Evolutionary conservation across 1,284 basidiomycete genomes (phyloP).

Genomic region (Malassezia globosa): DNA sequence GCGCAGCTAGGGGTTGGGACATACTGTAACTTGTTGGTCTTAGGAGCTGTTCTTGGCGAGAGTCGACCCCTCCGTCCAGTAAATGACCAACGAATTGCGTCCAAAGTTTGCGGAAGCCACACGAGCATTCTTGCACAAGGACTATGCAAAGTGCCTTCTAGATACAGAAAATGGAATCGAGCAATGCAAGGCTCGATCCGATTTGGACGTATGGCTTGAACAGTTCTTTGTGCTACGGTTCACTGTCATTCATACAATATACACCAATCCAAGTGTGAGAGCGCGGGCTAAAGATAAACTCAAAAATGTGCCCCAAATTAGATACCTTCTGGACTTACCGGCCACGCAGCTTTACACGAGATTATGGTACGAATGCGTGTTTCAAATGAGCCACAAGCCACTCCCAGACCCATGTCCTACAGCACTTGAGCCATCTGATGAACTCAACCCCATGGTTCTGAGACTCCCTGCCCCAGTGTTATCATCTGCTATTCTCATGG

Average conservation of each 20-base stretch:
- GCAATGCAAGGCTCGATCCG: not conserved
- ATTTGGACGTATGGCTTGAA: slow-evolving; percentile 10
- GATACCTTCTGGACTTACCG: not conserved
- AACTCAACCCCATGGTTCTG: slow-evolving; percentile 20
- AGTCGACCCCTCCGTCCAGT: not conserved
- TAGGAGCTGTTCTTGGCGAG: not conserved
- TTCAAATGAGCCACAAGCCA: slow-evolving; percentile 18
- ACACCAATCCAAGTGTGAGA: not conserved
- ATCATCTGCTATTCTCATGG: slow-evolving; percentile 26
- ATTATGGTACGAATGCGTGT: slow-evolving; percentile 28
- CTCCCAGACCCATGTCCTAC: slow-evolving; percentile 6
- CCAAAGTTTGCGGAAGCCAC: slow-evolving; percentile 14
- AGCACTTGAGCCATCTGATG: slow-evolving; percentile 23
- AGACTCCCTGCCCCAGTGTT: slow-evolving; percentile 24
- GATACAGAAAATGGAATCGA: slow-evolving; percentile 22
- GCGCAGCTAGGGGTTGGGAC: too few relatives aligned
- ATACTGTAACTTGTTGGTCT: too few relatives aligned
- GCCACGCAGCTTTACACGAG: slow-evolving; percentile 16
- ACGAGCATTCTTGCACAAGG: slow-evolving; percentile 27
- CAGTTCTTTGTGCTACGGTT: slow-evolving; percentile 11
- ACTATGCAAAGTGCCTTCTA: slow-evolving; percentile 21
- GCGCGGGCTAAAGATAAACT: slow-evolving; percentile 19
- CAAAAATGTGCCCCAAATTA: not conserved
- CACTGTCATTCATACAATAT: slow-evolving; percentile 7
- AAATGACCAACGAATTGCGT: slow-evolving; percentile 2